Base-by-base conservation (phyloP, 2,329 filamentous ascomycete species). In the Phialocephala subalpina region DNA sequence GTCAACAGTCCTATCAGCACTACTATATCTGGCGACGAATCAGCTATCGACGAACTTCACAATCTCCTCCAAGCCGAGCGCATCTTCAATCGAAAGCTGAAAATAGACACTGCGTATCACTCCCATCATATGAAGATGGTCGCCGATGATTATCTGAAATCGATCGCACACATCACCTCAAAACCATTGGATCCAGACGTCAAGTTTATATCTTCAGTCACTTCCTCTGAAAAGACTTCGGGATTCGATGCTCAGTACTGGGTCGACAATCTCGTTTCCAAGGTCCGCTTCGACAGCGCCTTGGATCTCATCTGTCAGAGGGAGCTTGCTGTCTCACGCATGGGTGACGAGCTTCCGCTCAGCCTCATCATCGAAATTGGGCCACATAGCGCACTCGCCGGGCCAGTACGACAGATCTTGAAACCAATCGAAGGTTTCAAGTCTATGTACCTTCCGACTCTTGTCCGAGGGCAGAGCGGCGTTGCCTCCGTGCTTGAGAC, bases 101-200 rank as follows among this genome's bases (percentile, higher is more conserved):
- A 78, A 11, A 56, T 74, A 49, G 69, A 74, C n/a, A 66, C 67
- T n/a, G 75, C 74, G 2, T 76, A 77, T 60, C 74, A 77, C 65
- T 67, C 69, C 22, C 14, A 27, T 11, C 49, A 53, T 53, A 53
- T 53, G 49, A 5, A 33, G 8, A 20, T 5, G 7, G 49, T 53
- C 7, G 49, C 8, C 8, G 49, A 25, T 29, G 14, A 25, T 9
- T 53, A 53, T 29, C 49, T 53, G 8, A 5, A 53, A 53, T 12
- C 18, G 6, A 27, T 53, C 49, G 11, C 7, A 29, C n/a, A 25
- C 27, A 9, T 9, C 20, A n/a, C 18, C 6, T 27, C 7, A 53
- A 20, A 20, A 12, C 6, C 7, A 53, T 9, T n/a, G n/a, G 27
- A 25, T n/a, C 49, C n/a, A n/a, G 7, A 27, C 9, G 18, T 53